phyloP scores from a whole-genome alignment of 257 asterid genomes.

The Haberlea rhodopensis region DNA sequence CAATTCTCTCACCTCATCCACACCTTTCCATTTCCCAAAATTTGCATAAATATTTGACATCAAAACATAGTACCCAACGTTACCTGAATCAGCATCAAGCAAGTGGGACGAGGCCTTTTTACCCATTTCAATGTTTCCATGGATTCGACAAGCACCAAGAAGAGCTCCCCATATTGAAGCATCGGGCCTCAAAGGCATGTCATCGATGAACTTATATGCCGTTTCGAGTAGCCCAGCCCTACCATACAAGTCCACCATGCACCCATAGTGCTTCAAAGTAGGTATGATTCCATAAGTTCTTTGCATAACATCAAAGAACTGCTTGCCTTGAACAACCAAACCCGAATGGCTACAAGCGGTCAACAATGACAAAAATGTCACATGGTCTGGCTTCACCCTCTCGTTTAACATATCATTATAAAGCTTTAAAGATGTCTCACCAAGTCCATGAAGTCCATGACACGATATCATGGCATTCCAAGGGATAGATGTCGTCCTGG shows the following conservation, averaged over 20 bases:
- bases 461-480: constrained; percentile 76
- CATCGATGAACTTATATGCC: constrained; percentile 46
- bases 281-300: constrained; percentile 52
- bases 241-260: constrained; percentile 75
- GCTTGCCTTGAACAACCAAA: constrained; percentile 58
- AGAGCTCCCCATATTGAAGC: constrained; percentile 73
- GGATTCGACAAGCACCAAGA: constrained; percentile 67
- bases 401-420: constrained; percentile 55
- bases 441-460: constrained; percentile 77
- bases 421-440: constrained; percentile 51
- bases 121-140: constrained; percentile 63
- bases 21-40: constrained; percentile 66
- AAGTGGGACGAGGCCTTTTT: constrained; percentile 46
- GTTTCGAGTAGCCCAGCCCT: constrained; percentile 59
- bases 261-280: constrained; percentile 57
- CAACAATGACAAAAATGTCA: constrained; percentile 66
- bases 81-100: constrained; percentile 45
- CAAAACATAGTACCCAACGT: constrained; percentile 75
- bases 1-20: constrained; percentile 64
- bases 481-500: constrained; percentile 44
- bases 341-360: constrained; percentile 82
- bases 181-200: constrained; percentile 57
- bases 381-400: constrained; percentile 64
- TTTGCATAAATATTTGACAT: constrained; percentile 79
- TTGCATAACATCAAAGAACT: constrained; percentile 60